Conservation (phyloP, 441 rosid species). For the Aleurites moluccanus region DNA sequence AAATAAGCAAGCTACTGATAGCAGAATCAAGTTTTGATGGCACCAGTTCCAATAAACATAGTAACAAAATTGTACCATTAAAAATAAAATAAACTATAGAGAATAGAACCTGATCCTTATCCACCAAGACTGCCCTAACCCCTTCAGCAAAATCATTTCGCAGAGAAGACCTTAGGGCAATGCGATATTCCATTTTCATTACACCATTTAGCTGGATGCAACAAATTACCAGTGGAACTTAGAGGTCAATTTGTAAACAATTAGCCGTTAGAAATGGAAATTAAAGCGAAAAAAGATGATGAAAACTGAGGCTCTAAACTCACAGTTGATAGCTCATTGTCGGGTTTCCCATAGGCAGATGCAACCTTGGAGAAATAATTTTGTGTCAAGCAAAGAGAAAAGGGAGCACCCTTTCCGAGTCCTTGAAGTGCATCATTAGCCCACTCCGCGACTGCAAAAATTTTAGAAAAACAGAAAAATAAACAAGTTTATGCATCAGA, state of each 20-base stretch:
- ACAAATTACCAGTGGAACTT: conserved; percentile 14
- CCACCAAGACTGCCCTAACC: conserved; percentile 90
- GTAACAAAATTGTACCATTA: not conserved
- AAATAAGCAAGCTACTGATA: not conserved
- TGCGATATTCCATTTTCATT: conserved; percentile 84
- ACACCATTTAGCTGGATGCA: conserved; percentile 62
- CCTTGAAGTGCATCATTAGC: conserved; percentile 80
- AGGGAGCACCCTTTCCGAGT: conserved; percentile 76
- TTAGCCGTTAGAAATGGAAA: not conserved
- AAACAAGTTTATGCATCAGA: not conserved
- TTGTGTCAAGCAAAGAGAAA: conserved; percentile 73
- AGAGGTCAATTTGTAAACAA: conserved; percentile 2
- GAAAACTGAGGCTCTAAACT: conserved; percentile 29
- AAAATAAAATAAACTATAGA: not conserved
- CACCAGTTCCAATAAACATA: not conserved
- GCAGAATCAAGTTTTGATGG: not conserved
- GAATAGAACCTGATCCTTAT: conserved; percentile 82
- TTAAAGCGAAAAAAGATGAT: not conserved
- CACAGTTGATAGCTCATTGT: conserved; percentile 58
- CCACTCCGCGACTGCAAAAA: conserved; percentile 63
- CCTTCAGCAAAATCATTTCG: conserved; percentile 87
- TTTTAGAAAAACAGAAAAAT: not conserved
- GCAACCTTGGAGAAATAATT: conserved; percentile 70
- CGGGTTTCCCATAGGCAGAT: conserved; percentile 51
- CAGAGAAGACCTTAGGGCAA: conserved; percentile 71